Evolutionary conservation across 2,329 filamentous ascomycete genomes (phyloP).

Genomic region (Talaromyces verruculosus): DNA sequence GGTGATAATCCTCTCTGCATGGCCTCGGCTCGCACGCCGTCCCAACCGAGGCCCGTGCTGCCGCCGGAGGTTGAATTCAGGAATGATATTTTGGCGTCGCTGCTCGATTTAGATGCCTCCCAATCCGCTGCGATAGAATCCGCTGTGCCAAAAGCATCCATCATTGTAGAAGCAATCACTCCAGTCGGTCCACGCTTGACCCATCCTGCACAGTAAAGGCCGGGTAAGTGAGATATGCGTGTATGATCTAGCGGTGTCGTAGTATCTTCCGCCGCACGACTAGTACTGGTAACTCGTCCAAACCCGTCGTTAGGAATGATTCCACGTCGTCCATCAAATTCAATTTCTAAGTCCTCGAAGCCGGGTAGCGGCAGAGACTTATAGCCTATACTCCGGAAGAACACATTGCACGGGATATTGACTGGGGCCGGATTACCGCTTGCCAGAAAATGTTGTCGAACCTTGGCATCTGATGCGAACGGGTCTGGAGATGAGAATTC

Average conservation of each 20-base stretch:
- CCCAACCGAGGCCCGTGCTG: conserved; percentile 66
- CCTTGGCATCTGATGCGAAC: conserved; percentile 52
- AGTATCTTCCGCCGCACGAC: conserved; percentile 26
- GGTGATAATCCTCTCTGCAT: conserved; percentile 57
- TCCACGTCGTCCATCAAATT: conserved; percentile 72
- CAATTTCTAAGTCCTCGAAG: conserved; percentile 69
- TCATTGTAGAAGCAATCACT: conserved; percentile 94
- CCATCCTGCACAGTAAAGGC: conserved; percentile 93
- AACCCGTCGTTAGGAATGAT: conserved; percentile 78
- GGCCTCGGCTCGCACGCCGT: conserved; percentile 65
- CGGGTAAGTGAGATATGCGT: conserved; percentile 58
- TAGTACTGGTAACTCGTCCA: conserved; percentile 64
- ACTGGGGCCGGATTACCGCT: conserved; percentile 51
- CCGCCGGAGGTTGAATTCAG: conserved; percentile 44
- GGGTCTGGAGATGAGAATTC: conserved; percentile 50
- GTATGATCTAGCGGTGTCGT: conserved; percentile 32
- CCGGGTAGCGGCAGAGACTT: conserved; percentile 76
- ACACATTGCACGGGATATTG: conserved; percentile 65
- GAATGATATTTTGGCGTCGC: conserved; percentile 39
- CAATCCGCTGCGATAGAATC: conserved; percentile 83
- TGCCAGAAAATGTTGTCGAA: conserved; percentile 47
- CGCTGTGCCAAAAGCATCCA: conserved; percentile 85
- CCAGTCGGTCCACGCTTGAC: conserved; percentile 93
- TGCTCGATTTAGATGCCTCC: conserved; percentile 38
- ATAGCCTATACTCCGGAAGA: conserved; percentile 95